These are phyloP conservation scores for Nicotiana knightiana DNA, from an alignment of 257 asterid species.

Conservation along the genomic window DNA sequence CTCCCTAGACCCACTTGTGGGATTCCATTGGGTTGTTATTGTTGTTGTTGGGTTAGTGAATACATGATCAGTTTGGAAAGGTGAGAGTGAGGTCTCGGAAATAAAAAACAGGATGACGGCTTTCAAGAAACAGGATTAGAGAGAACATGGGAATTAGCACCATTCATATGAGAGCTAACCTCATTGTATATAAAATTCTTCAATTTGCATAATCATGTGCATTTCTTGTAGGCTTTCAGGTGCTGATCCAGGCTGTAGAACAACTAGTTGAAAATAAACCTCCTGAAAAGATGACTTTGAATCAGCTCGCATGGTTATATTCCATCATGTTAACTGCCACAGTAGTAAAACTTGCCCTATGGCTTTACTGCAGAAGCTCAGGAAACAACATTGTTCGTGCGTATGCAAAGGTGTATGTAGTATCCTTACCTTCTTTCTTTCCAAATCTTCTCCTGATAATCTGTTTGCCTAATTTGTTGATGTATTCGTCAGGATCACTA, in stretches of 20 bases:
- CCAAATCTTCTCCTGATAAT: neutral
- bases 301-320: constrained; percentile 29
- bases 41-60: too few species aligned
- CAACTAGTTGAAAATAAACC: constrained; percentile 18
- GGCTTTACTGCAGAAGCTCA: constrained; percentile 44
- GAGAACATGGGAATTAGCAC: neutral
- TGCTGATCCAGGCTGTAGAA: constrained; percentile 20
- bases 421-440: neutral
- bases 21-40: too few species aligned
- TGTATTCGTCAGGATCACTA: constrained; percentile 18
- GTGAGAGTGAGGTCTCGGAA: neutral
- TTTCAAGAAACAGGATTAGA: neutral
- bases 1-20: too few species aligned
- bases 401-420: constrained; percentile 15
- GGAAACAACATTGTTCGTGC: constrained; percentile 32
- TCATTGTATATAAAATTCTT: neutral
- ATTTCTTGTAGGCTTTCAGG: constrained; percentile 12
- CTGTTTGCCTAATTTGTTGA: neutral
- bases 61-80: too few species aligned
- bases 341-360: constrained; percentile 31
- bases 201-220: neutral
- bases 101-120: neutral
- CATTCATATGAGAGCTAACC: neutral
- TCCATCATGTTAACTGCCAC: constrained; percentile 38
- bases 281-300: constrained; percentile 17